A percentile compares a stretch with the other conserved stretches of the same genome.
Conservation (phyloP, 2,329 filamentous ascomycete genomes). For the Hymenoscyphus linearis region DNA sequence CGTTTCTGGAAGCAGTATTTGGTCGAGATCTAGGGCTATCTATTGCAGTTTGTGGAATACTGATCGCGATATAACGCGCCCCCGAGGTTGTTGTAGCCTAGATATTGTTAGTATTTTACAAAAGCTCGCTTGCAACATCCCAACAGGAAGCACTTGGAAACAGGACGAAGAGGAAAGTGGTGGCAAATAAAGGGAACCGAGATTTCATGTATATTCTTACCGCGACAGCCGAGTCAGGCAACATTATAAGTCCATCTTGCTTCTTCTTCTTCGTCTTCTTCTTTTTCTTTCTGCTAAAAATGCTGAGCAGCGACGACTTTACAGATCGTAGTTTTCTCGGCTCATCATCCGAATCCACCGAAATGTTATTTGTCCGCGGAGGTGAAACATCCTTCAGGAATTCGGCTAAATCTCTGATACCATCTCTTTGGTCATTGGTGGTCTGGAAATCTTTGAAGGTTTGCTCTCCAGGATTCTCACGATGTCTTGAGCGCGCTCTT, state of each 20-base stretch:
- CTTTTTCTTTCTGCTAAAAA: conserved; percentile 32
- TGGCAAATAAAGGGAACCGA: background rate
- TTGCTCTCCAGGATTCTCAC: background rate
- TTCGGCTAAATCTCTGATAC: background rate
- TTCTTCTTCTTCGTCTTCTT: conserved; percentile 20
- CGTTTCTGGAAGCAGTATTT: background rate
- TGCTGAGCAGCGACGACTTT: conserved; percentile 40
- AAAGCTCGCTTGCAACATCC: background rate
- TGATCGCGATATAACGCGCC: conserved; percentile 55
- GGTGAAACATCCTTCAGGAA: conserved; percentile 4
- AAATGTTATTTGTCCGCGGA: conserved; percentile 1
- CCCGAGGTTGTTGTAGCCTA: conserved; percentile 43
- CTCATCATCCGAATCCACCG: background rate
- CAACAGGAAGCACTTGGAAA: background rate
- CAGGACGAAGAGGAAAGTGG: background rate
- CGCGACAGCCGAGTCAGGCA: conserved; percentile 52
- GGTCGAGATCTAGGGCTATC: conserved; percentile 31
- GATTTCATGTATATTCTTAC: conserved; percentile 27
- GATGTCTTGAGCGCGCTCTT: background rate
- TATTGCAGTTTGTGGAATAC: conserved; percentile 40
- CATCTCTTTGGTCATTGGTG: background rate
- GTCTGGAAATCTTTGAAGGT: conserved; percentile 1
- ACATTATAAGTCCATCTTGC: conserved; percentile 32
- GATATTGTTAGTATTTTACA: background rate
- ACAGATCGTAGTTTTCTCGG: conserved; percentile 31